Evolutionary conservation across 2,329 filamentous ascomycete genomes (phyloP), one percentile per base, ranked within the genome.

Genomic region (Aspergillaceae sp.): DNA sequence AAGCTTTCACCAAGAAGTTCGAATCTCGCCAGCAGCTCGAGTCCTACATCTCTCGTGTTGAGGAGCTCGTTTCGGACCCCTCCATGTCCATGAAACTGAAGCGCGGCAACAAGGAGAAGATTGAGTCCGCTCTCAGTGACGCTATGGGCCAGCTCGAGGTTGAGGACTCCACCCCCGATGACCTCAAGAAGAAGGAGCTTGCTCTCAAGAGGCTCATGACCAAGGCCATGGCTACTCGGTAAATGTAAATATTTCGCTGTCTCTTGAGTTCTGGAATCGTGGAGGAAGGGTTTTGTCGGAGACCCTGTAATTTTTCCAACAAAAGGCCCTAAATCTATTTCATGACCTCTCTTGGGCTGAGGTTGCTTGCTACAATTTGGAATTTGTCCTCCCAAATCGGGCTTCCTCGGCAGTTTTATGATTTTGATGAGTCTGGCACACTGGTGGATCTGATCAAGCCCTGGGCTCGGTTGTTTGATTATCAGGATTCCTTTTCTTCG

Each of bases 151-250:
- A 94, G 75, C 86, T 98, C 55, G 92, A 98, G 83, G 77, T 98
- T 66, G 87, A 91, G 73, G 94, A 98, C 60, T 87, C 87, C 48
- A 74, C 76, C 53, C 86, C 89, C 51, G 94, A 98, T 62, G 92
- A 98, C 69, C 79, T 98, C 61, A 97, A 94, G 87, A 97, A 97
- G 88, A 94, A 96, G 84, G 92, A 98, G 80, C 79, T 98, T 58
- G 89, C 89, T 51, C 82, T 98, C 56, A 98, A 97, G 88, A 82
- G 92, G 66, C 82, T 94, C 60, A 90, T 98, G 63, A 98, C 92
- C 74, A 98, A 97, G 86, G 90, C 87, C 63, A 94, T 94, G 87
- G 83, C 87, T 56, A 90, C 87, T 66, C 84, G 87, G 74, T 94
- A 90, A 82, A 69, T 48, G 46, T 42, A 43, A 35, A 44, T 47